Base-by-base conservation (phyloP, 306 rosid genomes). In the Quercus glauca region DNA sequence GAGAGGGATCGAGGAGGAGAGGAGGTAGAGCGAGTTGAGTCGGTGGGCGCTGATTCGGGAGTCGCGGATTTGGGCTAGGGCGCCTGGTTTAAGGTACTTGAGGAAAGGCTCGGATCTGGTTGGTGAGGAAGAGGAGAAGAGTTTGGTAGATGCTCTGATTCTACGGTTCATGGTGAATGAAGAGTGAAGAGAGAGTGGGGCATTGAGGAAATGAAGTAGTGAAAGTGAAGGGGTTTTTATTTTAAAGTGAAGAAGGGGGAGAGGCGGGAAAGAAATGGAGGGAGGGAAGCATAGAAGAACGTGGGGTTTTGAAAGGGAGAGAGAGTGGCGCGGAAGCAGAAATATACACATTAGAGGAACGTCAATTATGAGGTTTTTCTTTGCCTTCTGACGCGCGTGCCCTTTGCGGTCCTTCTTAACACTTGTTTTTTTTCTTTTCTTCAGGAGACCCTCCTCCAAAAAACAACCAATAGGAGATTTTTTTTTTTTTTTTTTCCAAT, bases 31-130 rank as follows among this genome's bases (percentile, higher is more conserved):
- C 0, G 80, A 26, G 29, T 23, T 65, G 33, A 84, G 35, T 1
- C 90, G 82, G 79, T 86, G 86, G 65, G 97, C 92, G 77, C 81
- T 92, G 80, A 88, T 92, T 23, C 89, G 83, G 5, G 97, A 94
- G 83, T 94, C 97, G 10, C 98, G 95, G 83, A 94, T 89, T 41
- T 85, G 92, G 2, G 98, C 98, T 1, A 94, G 92, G 0, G 96
- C 92, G 0, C 98, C 98, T 1, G 98, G 98, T 72, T 91, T 94
- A 43, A 94, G 98, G 70, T 81, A 94, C 80, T 80, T 91, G 84
- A 91, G 93, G 41, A 86, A 89, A 3, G 91, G 79, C 71, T 85
- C 80, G 3, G 86, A 41, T 3, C 81, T 73, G 67, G 53, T 77
- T 1, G 82, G 68, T 35, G 8, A 35, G 15, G 80, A 35, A n/a